Evolutionary conservation across 805 yeast genomes (phyloP).

Genomic region (Wickerhamiella vanderwaltii): DNA sequence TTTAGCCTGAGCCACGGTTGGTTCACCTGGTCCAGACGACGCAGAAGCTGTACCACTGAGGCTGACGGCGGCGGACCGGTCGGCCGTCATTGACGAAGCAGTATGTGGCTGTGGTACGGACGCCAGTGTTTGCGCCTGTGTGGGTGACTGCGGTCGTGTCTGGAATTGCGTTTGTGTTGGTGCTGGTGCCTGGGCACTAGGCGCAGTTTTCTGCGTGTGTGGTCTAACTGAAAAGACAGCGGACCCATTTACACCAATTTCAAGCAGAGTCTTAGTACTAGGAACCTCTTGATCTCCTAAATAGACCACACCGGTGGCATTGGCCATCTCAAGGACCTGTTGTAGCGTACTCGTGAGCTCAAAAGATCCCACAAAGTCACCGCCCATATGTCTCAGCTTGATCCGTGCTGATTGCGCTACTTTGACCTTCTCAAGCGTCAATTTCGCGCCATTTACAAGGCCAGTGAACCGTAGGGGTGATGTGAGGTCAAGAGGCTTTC

Average conservation of each 20-base stretch:
- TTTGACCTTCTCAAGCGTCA: constrained; percentile 12
- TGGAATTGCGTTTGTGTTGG: too few species aligned
- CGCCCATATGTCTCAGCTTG: constrained; percentile 15
- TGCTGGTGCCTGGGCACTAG: neutral
- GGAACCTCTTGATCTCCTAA: constrained; percentile 8
- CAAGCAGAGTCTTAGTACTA: constrained; percentile 2
- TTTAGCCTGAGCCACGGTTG: constrained; percentile 42
- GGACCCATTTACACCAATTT: constrained; percentile 12
- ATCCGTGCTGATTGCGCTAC: constrained; percentile 13
- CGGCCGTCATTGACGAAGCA: neutral
- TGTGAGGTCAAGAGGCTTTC: constrained; percentile 19
- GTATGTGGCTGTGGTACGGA: too few species aligned
- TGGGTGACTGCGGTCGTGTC: neutral
- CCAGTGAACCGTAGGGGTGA: constrained; percentile 18
- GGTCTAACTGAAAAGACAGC: constrained; percentile 5
- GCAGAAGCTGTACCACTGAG: neutral
- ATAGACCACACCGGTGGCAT: constrained; percentile 10
- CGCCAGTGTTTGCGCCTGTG: neutral
- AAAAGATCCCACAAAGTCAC: constrained; percentile 18
- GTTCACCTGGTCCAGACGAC: constrained; percentile 28
- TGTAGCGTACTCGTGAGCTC: constrained; percentile 4
- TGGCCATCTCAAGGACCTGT: constrained; percentile 13
- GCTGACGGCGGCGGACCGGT: neutral
- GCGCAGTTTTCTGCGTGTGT: neutral
- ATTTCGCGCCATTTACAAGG: constrained; percentile 19